Percentiles rank a stretch among this genome's conserved stretches.
phyloP scores from a whole-genome alignment of 2,329 filamentous ascomycete species.

The Curvularia sp. region DNA sequence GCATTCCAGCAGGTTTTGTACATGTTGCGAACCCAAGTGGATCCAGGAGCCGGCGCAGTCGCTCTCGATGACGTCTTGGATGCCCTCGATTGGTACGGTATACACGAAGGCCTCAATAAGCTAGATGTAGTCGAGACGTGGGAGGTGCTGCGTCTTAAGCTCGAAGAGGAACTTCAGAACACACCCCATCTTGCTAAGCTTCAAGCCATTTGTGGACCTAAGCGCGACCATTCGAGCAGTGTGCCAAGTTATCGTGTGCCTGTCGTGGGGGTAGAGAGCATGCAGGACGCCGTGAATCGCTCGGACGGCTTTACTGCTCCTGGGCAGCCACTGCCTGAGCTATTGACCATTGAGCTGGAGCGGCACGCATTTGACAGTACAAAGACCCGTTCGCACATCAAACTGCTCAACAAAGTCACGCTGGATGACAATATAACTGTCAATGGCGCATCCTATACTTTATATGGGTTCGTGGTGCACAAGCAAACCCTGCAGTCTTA shows the following conservation, averaged over 20 bases:
- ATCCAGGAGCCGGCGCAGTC: slow-evolving; percentile 47
- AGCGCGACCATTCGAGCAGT: slow-evolving; percentile 41
- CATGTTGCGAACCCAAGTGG: slow-evolving; percentile 55
- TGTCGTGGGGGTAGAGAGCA: slow-evolving; percentile 45
- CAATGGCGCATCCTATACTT: slow-evolving; percentile 58
- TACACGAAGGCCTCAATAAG: slow-evolving; percentile 50
- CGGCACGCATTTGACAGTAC: slow-evolving; percentile 63
- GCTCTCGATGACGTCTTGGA: slow-evolving; percentile 46
- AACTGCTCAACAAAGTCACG: slow-evolving; percentile 63
- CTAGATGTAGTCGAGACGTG: slow-evolving; percentile 63
- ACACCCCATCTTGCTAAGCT: slow-evolving; percentile 54
- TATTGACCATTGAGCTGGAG: slow-evolving; percentile 64
- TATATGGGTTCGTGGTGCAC: slow-evolving; percentile 68
- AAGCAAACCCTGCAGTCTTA: slow-evolving; percentile 65
- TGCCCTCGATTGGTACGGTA: slow-evolving; percentile 52
- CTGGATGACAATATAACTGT: slow-evolving; percentile 63
- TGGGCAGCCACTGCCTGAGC: slow-evolving; percentile 52
- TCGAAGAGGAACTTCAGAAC: slow-evolving; percentile 61
- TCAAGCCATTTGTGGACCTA: slow-evolving; percentile 57
- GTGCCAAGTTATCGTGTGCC: slow-evolving; percentile 48
- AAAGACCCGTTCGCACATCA: slow-evolving; percentile 62
- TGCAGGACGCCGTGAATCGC: slow-evolving; percentile 54
- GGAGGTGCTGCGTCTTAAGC: slow-evolving; percentile 60
- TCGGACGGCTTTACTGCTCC: slow-evolving; percentile 35
- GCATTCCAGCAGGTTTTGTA: slow-evolving; percentile 62